These are phyloP conservation scores for Cryptosporidium canis DNA, from an alignment of 169 alveolate species.

Conservation along the genomic window DNA sequence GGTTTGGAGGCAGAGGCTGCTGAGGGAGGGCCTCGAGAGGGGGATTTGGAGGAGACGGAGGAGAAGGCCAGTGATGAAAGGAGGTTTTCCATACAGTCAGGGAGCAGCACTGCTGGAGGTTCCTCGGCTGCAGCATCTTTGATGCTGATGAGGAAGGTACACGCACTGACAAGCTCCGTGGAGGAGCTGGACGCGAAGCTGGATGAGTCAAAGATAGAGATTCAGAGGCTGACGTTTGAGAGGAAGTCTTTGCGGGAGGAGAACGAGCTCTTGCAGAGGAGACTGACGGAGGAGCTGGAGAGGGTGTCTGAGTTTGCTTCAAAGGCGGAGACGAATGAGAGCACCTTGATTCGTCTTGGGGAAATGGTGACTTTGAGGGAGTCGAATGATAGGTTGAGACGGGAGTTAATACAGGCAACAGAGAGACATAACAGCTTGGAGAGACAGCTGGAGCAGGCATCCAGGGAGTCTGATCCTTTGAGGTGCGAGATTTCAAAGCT, in stretches of 20 bases:
- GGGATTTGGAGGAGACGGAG: neutral
- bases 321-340: slow-evolving; percentile 60
- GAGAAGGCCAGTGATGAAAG: neutral
- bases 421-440: slow-evolving; percentile 46
- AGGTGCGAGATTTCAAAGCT: slow-evolving; percentile 46
- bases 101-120: neutral
- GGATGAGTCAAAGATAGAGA: slow-evolving; percentile 55
- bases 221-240: slow-evolving; percentile 52
- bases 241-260: slow-evolving; percentile 49
- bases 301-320: slow-evolving; percentile 56
- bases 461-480: slow-evolving; percentile 35
- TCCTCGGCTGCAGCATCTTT: slow-evolving; percentile 48
- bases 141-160: slow-evolving; percentile 45
- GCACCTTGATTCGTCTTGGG: slow-evolving; percentile 51
- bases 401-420: slow-evolving; percentile 36
- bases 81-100: neutral
- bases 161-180: slow-evolving; percentile 15
- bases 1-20: neutral
- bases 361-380: slow-evolving; percentile 65
- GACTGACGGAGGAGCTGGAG: slow-evolving; percentile 37
- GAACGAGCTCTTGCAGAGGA: slow-evolving; percentile 40
- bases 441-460: slow-evolving; percentile 27
- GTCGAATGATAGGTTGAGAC: slow-evolving; percentile 60
- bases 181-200: slow-evolving; percentile 67
- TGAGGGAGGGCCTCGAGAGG: neutral